A percentile compares a stretch with the other conserved stretches of the same genome.
Conservation (phyloP, 2,329 filamentous ascomycete species). For the Aspergillus sp. region DNA sequence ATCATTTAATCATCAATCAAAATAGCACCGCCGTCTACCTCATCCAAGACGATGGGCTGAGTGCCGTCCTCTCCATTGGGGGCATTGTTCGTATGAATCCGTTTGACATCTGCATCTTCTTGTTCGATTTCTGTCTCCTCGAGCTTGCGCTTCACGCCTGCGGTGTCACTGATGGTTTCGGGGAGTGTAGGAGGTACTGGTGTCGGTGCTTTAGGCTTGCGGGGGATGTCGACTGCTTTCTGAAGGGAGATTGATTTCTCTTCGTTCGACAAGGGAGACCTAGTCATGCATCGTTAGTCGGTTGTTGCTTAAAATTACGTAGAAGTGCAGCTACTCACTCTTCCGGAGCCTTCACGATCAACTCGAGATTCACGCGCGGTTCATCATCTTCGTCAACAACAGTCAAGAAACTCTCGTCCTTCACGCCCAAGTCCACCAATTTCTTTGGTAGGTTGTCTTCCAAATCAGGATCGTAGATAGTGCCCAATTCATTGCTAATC, state of each 20-base stretch:
- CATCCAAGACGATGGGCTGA: slow-evolving; percentile 43
- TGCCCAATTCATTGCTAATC: slow-evolving; percentile 63
- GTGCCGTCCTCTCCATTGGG: slow-evolving; percentile 36
- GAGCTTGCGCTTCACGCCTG: slow-evolving; percentile 32
- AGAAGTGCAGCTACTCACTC: slow-evolving; percentile 16
- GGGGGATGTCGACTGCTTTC: slow-evolving; percentile 40
- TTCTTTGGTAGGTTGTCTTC: slow-evolving; percentile 79
- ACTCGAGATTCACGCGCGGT: slow-evolving; percentile 70
- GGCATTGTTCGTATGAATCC: slow-evolving; percentile 26
- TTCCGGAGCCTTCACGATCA: slow-evolving; percentile 42
- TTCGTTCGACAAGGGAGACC: slow-evolving; percentile 24
- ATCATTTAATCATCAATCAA: slow-evolving; percentile 55
- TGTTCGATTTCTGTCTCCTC: slow-evolving; percentile 34
- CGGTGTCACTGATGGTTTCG: not conserved
- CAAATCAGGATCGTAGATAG: slow-evolving; percentile 86
- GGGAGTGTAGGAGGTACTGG: slow-evolving; percentile 27
- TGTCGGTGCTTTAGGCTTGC: slow-evolving; percentile 35
- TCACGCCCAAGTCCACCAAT: slow-evolving; percentile 68
- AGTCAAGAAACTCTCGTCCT: slow-evolving; percentile 68
- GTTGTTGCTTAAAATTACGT: not conserved
- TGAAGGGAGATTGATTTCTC: slow-evolving; percentile 37
- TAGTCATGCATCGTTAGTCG: slow-evolving; percentile 9
- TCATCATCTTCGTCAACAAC: slow-evolving; percentile 66
- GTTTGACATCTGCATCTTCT: slow-evolving; percentile 37
- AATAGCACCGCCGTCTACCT: slow-evolving; percentile 53